Evolutionary conservation across 169 alveolate genomes (phyloP).

Genomic region (Cyclospora cayetanensis): DNA sequence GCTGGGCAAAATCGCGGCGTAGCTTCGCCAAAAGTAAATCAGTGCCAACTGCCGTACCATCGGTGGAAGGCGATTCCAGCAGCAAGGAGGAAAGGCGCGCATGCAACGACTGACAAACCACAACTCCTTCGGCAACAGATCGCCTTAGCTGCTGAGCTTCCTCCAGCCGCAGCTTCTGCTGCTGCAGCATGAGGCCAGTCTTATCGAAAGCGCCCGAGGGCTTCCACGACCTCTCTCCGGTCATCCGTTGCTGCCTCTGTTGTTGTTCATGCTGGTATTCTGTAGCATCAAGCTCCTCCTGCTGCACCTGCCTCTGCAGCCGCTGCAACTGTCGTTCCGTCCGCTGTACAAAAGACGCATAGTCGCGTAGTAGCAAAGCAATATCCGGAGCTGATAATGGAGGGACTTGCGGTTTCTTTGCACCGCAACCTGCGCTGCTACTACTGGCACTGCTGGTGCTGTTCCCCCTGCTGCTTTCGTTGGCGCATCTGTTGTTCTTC

Average conservation of each 20-base stretch:
- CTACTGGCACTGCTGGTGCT: too few relatives aligned
- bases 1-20: conserved; percentile 48
- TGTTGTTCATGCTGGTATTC: not conserved
- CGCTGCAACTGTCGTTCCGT: conserved; percentile 39
- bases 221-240: too few relatives aligned
- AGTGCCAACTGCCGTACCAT: conserved; percentile 7
- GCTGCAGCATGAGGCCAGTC: conserved; percentile 2
- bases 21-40: conserved; percentile 21
- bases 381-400: not conserved
- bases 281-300: not conserved
- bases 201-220: too few relatives aligned
- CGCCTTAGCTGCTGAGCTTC: not conserved
- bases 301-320: conserved; percentile 37
- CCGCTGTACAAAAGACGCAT: conserved; percentile 21
- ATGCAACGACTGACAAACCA: conserved; percentile 35
- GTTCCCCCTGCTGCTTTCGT: not conserved
- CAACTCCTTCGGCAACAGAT: conserved; percentile 8
- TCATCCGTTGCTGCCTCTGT: not conserved
- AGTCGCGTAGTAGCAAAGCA: conserved; percentile 38
- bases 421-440: not conserved
- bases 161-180: not conserved
- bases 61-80: conserved; percentile 3
- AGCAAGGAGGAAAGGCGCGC: conserved; percentile 6
- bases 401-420: not conserved
- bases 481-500: not conserved